These are phyloP conservation scores for Claviceps maximensis DNA, from an alignment of 2,329 filamentous ascomycete species.

Conservation along the genomic window DNA sequence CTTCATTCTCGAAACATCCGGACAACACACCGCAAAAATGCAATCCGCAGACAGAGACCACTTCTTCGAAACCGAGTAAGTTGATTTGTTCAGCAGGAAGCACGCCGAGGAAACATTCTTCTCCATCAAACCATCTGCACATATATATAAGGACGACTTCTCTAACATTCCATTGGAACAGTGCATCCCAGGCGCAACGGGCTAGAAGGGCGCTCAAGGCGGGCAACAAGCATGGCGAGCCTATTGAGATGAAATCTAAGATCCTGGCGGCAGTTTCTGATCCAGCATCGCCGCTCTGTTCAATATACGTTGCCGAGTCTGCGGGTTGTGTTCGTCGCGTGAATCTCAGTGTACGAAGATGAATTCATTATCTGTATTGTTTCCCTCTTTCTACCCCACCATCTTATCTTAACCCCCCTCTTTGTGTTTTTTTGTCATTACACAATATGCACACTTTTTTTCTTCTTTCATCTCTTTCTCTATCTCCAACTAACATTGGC, in stretches of 20 bases:
- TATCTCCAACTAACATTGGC: neutral
- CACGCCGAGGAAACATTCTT: neutral
- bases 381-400: neutral
- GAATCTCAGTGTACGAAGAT: conserved; percentile 6
- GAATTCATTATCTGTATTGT: neutral
- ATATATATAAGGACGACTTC: no score
- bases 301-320: conserved; percentile 74
- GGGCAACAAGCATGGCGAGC: conserved; percentile 67
- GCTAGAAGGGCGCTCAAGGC: conserved; percentile 56
- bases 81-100: conserved; percentile 3
- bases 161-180: conserved; percentile 12
- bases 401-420: neutral
- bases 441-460: neutral
- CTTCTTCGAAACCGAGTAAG: conserved; percentile 89
- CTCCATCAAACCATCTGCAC: neutral
- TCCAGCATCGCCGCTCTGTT: conserved; percentile 41
- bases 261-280: conserved; percentile 63
- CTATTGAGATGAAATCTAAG: conserved; percentile 72
- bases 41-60: conserved; percentile 61
- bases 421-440: neutral
- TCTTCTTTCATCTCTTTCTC: neutral
- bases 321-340: conserved; percentile 67
- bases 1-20: neutral
- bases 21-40: conserved; percentile 34
- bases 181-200: conserved; percentile 34